Conservation (phyloP, 495 filamentous ascomycete species). For the Entonaema liquescens region DNA sequence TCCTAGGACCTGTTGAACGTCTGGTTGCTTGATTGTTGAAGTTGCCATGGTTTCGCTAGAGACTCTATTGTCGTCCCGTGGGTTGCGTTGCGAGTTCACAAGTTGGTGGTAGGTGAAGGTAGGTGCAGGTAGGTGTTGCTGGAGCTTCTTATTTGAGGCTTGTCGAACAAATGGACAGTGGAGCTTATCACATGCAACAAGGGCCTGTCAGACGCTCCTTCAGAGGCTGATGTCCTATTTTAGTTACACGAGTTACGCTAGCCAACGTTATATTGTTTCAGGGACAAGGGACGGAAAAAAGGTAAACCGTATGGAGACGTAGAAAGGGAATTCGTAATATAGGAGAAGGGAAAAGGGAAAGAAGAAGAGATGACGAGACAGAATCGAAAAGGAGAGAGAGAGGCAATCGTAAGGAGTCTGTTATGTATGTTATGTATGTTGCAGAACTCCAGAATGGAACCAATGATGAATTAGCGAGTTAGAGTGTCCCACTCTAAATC, state of each 20-base stretch:
- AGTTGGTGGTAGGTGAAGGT: too few species aligned
- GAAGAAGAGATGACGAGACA: not conserved
- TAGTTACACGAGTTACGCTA: slow-evolving; percentile 26
- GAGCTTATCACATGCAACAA: slow-evolving; percentile 34
- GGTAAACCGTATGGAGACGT: not conserved
- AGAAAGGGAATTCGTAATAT: not conserved
- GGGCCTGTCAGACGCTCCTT: slow-evolving; percentile 16
- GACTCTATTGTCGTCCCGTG: slow-evolving; percentile 5
- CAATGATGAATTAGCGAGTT: slow-evolving; percentile 20
- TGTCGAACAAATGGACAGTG: slow-evolving; percentile 7
- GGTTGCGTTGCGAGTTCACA: slow-evolving; percentile 10
- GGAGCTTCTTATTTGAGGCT: slow-evolving; percentile 24
- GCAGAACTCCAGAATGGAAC: not conserved
- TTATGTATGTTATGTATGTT: slow-evolving; percentile 2
- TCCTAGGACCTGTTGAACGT: slow-evolving; percentile 70
- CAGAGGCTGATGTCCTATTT: slow-evolving; percentile 23
- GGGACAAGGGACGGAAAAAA: slow-evolving; percentile 16
- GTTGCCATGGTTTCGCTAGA: slow-evolving; percentile 40
- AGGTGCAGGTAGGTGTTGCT: slow-evolving; percentile 5
- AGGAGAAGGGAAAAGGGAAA: slow-evolving; percentile 3
- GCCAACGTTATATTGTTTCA: slow-evolving; percentile 35
- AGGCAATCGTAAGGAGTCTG: not conserved
- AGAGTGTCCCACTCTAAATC: slow-evolving; percentile 23
- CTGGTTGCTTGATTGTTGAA: slow-evolving; percentile 66
- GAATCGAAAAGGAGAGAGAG: not conserved